Evolutionary conservation across 768 basidiomycete species (phyloP), one percentile per base, ranked within the genome.

Genomic region (Tricholoma sp.): DNA sequence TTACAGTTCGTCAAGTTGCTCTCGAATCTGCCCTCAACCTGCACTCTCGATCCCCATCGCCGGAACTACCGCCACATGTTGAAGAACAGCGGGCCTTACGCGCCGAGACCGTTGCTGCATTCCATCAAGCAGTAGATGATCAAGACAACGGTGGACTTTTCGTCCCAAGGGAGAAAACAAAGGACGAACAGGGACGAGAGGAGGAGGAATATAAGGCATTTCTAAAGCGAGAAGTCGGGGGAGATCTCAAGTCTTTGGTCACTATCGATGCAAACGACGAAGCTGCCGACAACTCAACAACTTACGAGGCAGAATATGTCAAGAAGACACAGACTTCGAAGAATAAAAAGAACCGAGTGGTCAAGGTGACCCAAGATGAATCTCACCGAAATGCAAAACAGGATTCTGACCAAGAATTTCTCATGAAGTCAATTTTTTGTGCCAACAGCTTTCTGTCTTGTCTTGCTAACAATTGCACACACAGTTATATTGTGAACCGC

Each of bases 401-500:
- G 56, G 84, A 88, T 56, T 75, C 78, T 16, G 90, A 94, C 65
- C 89, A 91, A 54, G 89, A 95, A 56, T 97, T 98, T 66, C 74
- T 98, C 54, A 80, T 94, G 76, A 89, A 92, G 95, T 97, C 64
- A 54, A 50, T 22, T 50, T 50, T 31, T 39, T 46, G 45, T 51
- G 56, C 21, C 21, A 27, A 27, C 10, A 54, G 4, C 52, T 45
- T 58, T 10, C 53, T 21, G 8, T 5, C 5, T 12, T 21, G 8
- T 5, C 5, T 12, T 35, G 11, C 32, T 52, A 37, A 41, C 10
- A 5, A 37, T 52, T 18, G 14, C 16, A 5, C 21, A 5, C 21
- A 10, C 52, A 98, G 95, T 71, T 99, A 97, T 70, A 97, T 99
- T 61, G 77, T 98, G 19, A 95, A 96, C 69, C 91, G 97, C 27